Percentiles rank a stretch among this genome's conserved stretches.
These are phyloP conservation scores for Cladobotryum protrusum DNA, from an alignment of 2,329 filamentous ascomycete species.

Conservation along the genomic window DNA sequence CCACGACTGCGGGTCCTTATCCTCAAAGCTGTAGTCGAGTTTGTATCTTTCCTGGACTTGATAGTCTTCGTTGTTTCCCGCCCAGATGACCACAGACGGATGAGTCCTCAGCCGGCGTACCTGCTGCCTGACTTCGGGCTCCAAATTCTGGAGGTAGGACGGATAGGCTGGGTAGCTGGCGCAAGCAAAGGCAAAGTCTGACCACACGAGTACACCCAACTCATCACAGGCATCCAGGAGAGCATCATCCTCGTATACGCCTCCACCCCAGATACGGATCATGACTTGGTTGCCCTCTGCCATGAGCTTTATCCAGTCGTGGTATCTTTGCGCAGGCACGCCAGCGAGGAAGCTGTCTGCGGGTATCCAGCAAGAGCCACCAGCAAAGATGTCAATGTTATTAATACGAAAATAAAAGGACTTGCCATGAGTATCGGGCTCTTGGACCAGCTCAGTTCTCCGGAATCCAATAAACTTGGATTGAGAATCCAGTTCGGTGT, in stretches of 20 bases:
- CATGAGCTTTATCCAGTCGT: constrained; percentile 47
- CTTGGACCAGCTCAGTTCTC: constrained; percentile 50
- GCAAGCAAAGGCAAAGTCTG: constrained; percentile 67
- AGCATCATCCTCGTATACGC: constrained; percentile 50
- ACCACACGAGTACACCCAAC: constrained; percentile 63
- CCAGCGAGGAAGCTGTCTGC: constrained; percentile 70
- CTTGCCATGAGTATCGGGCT: constrained; percentile 54
- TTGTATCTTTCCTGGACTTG: constrained; percentile 64
- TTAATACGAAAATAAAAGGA: constrained; percentile 73
- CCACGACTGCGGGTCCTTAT: constrained; percentile 70
- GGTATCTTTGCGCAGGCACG: constrained; percentile 54
- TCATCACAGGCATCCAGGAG: constrained; percentile 66
- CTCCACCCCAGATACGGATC: constrained; percentile 24
- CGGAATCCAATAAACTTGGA: constrained; percentile 59
- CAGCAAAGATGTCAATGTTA: constrained; percentile 64
- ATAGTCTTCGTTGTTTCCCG: constrained; percentile 79
- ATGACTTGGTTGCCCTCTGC: constrained; percentile 42
- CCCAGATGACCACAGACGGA: constrained; percentile 67
- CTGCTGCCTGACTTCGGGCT: constrained; percentile 56
- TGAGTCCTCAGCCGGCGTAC: constrained; percentile 52
- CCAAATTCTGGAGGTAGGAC: constrained; percentile 50
- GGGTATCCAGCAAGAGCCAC: constrained; percentile 74
- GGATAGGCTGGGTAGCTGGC: constrained; percentile 59
- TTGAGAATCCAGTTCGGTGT: neutral
- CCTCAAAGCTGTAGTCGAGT: constrained; percentile 64